Percentiles rank a stretch among this genome's conserved stretches.
Evolutionary conservation across 768 basidiomycete species (phyloP).

Genomic region (Pholiota conissans): DNA sequence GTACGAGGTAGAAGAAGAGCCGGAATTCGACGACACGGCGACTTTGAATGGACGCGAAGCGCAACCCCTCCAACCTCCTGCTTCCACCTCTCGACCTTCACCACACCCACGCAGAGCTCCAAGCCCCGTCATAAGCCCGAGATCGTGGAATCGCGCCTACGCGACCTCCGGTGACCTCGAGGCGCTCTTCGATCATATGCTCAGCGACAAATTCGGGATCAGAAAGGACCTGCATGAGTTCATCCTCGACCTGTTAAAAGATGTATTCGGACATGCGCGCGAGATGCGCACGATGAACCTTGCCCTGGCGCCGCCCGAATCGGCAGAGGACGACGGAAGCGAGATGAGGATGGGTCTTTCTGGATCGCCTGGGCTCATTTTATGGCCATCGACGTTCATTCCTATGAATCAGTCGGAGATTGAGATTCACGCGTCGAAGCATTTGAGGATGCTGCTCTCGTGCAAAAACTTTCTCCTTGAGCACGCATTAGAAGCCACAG

Average conservation of each 20-base stretch:
- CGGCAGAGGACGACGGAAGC: neutral
- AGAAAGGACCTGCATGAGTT: slow-evolving; percentile 49
- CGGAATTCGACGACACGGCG: slow-evolving; percentile 28
- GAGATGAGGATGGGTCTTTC: slow-evolving; percentile 20
- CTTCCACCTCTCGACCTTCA: neutral
- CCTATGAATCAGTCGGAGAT: slow-evolving; percentile 56
- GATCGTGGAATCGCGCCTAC: slow-evolving; percentile 42
- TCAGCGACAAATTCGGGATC: slow-evolving; percentile 51
- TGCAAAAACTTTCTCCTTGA: slow-evolving; percentile 38
- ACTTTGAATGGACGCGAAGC: slow-evolving; percentile 17
- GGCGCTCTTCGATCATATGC: slow-evolving; percentile 60
- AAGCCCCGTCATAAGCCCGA: slow-evolving; percentile 9
- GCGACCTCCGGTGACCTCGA: slow-evolving; percentile 50
- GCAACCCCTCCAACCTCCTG: neutral
- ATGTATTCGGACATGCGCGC: slow-evolving; percentile 54
- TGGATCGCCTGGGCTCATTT: slow-evolving; percentile 59
- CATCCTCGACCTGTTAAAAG: slow-evolving; percentile 44
- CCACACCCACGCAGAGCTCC: neutral
- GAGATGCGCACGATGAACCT: slow-evolving; percentile 52
- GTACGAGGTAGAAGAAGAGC: slow-evolving; percentile 28
- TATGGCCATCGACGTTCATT: slow-evolving; percentile 60
- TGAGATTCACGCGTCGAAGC: slow-evolving; percentile 68
- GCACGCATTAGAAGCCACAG: slow-evolving; percentile 32
- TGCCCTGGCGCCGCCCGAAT: slow-evolving; percentile 49
- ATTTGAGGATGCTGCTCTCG: slow-evolving; percentile 47